Conservation (phyloP, 768 basidiomycete genomes). For the Collybia nuda region DNA sequence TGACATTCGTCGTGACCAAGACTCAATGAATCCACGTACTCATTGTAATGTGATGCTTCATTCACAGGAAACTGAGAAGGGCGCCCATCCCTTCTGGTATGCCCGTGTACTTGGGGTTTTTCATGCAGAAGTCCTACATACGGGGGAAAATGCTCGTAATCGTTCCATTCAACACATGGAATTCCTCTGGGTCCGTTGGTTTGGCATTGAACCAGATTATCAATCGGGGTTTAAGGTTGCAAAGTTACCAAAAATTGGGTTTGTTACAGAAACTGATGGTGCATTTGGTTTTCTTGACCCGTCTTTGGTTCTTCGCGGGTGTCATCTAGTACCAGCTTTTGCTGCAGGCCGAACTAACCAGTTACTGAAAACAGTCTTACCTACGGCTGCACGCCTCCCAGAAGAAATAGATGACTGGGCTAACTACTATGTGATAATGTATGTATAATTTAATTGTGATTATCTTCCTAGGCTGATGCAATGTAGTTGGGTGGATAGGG, state of each 20-base stretch:
- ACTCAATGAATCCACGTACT: constrained; percentile 31
- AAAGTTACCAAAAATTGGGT: background rate
- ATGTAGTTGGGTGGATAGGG: no score
- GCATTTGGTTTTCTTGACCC: no score
- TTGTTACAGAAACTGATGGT: background rate
- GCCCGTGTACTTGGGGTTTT: constrained; percentile 25
- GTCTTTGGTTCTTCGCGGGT: no score
- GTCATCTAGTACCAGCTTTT: no score
- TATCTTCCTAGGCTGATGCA: no score
- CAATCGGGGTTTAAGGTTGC: background rate
- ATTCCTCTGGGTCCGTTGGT: background rate
- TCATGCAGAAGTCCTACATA: constrained; percentile 23
- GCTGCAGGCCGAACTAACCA: no score
- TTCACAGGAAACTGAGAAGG: constrained; percentile 15
- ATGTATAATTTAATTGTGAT: no score
- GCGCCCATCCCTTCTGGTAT: constrained; percentile 32
- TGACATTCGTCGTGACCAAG: constrained; percentile 34
- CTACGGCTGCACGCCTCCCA: no score
- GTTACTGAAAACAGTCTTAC: no score
- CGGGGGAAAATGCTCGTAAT: background rate
- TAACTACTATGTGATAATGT: no score
- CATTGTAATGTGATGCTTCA: constrained; percentile 32
- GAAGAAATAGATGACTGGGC: no score
- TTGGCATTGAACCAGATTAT: background rate
- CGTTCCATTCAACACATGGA: background rate